Percentiles rank a stretch among this genome's conserved stretches.
Conservation (phyloP, 1,284 basidiomycete species). For the Crucibulum cyathiforme region DNA sequence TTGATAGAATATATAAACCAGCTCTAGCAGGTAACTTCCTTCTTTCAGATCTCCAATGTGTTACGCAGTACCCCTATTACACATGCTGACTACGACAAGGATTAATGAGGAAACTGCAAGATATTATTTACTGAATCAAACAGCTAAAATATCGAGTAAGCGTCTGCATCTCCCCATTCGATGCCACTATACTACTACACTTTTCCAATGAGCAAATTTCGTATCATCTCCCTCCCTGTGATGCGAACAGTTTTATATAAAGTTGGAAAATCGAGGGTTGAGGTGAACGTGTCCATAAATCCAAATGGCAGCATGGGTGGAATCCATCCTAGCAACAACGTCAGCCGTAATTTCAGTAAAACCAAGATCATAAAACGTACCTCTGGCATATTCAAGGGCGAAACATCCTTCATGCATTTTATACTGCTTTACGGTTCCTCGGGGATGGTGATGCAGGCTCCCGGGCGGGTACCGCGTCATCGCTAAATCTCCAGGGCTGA, state of each 20-base stretch:
- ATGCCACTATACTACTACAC: conserved; percentile 50
- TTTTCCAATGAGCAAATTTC: conserved; percentile 86
- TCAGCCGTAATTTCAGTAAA: too few relatives aligned
- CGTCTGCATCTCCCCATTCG: too few relatives aligned
- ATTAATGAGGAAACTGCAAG: too few relatives aligned
- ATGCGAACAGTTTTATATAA: conserved; percentile 82
- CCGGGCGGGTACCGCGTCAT: conserved; percentile 88
- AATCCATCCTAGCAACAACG: conserved; percentile 74
- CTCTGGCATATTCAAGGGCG: conserved; percentile 93
- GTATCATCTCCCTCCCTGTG: conserved; percentile 83
- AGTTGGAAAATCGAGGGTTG: conserved; percentile 88
- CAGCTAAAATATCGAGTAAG: too few relatives aligned
- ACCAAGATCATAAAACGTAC: conserved; percentile 47
- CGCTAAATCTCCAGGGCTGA: conserved; percentile 78
- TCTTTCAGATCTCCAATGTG: too few relatives aligned
- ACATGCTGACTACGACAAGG: too few relatives aligned
- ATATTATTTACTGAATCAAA: too few relatives aligned
- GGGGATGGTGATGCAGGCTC: conserved; percentile 80
- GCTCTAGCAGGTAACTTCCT: too few relatives aligned
- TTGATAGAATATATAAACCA: too few relatives aligned
- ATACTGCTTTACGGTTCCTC: conserved; percentile 94
- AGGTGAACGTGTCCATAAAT: conserved; percentile 83
- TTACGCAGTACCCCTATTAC: too few relatives aligned
- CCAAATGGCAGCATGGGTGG: conserved; percentile 94
- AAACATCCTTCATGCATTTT: conserved; percentile 96